Base-by-base conservation (phyloP, 2,329 filamentous ascomycete genomes). In the Arthrobotrys conoides region DNA sequence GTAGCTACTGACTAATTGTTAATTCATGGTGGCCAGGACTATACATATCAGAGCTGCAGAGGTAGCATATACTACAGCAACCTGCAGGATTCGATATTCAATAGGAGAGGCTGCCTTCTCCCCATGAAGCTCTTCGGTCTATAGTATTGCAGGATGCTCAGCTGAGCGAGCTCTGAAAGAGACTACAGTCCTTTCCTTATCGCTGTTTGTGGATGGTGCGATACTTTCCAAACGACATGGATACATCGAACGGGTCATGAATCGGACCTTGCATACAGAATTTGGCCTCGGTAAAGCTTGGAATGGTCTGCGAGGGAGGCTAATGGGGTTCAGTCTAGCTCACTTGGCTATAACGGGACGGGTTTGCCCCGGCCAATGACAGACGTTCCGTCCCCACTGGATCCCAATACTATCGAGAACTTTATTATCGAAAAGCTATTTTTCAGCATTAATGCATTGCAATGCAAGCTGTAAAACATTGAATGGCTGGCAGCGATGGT, bases 241-340 rank as follows among this genome's bases (percentile, higher is more conserved):
- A 30, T 36, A 16, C 12, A 33, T 36, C 38, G 38, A 30, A 41
- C 38, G 20, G 18, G 6, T 16, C 9, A 24, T 44, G 57, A 61
- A 41, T 27, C 16, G 57, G 57, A 44, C 57, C 57, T 61, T 61
- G 57, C 57, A 61, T 41, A 20, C 8, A 24, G 36, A 12, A 61
- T 33, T 61, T 61, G 57, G 36, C 57, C 57, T 61, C 57, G 33
- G 36, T 61, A 44, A 59, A 61, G 33, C 57, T 59, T 44, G 57
- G 55, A 20, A 36, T n/a, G n/a, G n/a, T n/a, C n/a, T n/a, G n/a
- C n/a, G n/a, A n/a, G n/a, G 6, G 18, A 24, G 41, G 36, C 33
- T 61, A 59, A 41, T 2, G 16, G 33, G 16, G 33, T 41, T 24
- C 14, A 41, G 33, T 36, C 33, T 59, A n/a, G 55, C n/a, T 24